Evolutionary conservation across 805 yeast species (phyloP), one percentile per base, ranked within the genome.

Genomic region (Spathaspora gorwiae): DNA sequence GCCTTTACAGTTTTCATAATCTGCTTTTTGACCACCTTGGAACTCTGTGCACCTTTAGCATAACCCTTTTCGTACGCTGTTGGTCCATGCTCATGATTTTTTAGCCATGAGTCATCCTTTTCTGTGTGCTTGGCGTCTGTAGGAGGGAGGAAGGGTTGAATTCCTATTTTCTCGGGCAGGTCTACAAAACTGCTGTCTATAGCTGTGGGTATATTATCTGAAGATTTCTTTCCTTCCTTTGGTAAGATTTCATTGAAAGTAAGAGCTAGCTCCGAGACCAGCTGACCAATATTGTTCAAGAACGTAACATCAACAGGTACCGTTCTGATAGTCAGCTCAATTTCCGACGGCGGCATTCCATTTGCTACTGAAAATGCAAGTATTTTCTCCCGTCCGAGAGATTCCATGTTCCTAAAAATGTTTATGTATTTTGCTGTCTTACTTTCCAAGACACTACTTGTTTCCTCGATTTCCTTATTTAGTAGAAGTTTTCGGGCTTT

Each of bases 381-480:
- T 1, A 75, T 63, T 0, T 72, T 70, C 1, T 53, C 53, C 39
- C 50, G 57, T 13, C 78, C 80, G n/a, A 56, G 51, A 2, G 35
- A 45, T 39, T 75, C 79, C 26, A 74, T 56, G 5, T 59, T 60
- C 26, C 61, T 61, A 39, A 76, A 69, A 26, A 68, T 54, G 33
- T 72, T 73, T 12, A 70, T 70, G 47, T 71, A 75, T 36, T 66
- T 66, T 10, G 78, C 71, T 0, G 78, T 56, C 48, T 65, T 70
- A 46, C 78, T 73, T 45, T 78, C 83, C 26, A 79, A 50, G 3
- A 78, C 67, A 2, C 81, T 76, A 51, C 75, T 70, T 0, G 82
- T 68, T 14, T 68, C 69, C 26, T 64, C 60, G 27, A 78, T 59
- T 52, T 78, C 82, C 8, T 51, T 43, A 8, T 54, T 52, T 0